These are phyloP conservation scores for Saxophila tyrrhenica DNA, from an alignment of 495 filamentous ascomycete species.

Conservation along the genomic window DNA sequence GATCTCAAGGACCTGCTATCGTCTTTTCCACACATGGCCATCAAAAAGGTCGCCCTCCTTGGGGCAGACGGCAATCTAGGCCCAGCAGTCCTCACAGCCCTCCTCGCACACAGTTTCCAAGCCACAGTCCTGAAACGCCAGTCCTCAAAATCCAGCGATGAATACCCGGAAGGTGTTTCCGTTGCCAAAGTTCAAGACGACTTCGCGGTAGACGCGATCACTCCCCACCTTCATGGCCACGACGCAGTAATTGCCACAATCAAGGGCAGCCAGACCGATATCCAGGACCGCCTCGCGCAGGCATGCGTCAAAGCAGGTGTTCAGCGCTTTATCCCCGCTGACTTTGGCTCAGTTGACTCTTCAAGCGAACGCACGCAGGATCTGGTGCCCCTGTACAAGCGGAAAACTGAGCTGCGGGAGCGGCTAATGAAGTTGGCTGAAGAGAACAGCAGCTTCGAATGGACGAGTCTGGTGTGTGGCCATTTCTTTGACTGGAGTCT, in stretches of 20 bases:
- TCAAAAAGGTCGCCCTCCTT: slow-evolving; percentile 20
- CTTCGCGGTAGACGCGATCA: slow-evolving; percentile 34
- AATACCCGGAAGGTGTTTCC: background rate
- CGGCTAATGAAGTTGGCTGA: slow-evolving; percentile 34
- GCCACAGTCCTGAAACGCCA: slow-evolving; percentile 41
- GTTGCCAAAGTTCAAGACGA: slow-evolving; percentile 24
- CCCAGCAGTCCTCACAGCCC: slow-evolving; percentile 19
- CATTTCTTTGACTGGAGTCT: slow-evolving; percentile 43
- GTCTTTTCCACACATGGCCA: background rate
- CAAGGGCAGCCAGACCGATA: slow-evolving; percentile 17
- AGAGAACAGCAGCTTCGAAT: slow-evolving; percentile 32
- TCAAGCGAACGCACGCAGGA: slow-evolving; percentile 23
- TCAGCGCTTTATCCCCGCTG: slow-evolving; percentile 31
- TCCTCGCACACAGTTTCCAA: slow-evolving; percentile 42
- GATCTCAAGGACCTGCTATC: no score
- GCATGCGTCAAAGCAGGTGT: slow-evolving; percentile 31
- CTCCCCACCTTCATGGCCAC: slow-evolving; percentile 33
- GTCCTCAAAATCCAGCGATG: slow-evolving; percentile 23
- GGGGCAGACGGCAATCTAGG: slow-evolving; percentile 19
- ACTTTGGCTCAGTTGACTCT: slow-evolving; percentile 32
- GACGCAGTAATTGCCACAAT: slow-evolving; percentile 38
- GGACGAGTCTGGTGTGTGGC: slow-evolving; percentile 40
- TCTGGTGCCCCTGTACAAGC: slow-evolving; percentile 31
- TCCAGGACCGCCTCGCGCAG: slow-evolving; percentile 29
- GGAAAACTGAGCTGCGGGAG: slow-evolving; percentile 35